Evolutionary conservation across 139 green algal species (phyloP).

Genomic region (Chlorella sp.): DNA sequence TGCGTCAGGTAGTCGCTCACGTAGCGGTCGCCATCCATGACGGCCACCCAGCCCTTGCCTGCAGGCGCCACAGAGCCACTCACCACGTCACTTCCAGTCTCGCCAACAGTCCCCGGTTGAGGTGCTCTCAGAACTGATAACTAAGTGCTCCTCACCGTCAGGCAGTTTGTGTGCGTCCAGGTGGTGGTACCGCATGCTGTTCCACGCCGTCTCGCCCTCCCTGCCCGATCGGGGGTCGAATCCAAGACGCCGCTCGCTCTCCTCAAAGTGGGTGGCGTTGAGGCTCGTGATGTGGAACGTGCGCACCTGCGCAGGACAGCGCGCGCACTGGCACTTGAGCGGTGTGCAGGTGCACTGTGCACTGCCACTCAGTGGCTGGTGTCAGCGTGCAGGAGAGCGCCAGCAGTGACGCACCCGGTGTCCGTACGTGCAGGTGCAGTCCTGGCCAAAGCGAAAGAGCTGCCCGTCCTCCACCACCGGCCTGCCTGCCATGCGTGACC

Average conservation of each 20-base stretch:
- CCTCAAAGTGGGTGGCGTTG: constrained; percentile 14
- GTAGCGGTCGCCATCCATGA: constrained; percentile 34
- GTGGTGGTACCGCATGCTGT: constrained; percentile 28
- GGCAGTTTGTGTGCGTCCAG: constrained; percentile 34
- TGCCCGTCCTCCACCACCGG: constrained; percentile 14
- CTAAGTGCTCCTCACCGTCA: no score
- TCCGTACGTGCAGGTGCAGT: constrained; percentile 36
- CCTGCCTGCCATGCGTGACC: constrained; percentile 22
- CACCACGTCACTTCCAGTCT: no score
- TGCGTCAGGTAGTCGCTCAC: constrained; percentile 3
- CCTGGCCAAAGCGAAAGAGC: constrained; percentile 38
- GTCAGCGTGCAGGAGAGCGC: not conserved
- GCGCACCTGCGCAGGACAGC: constrained; percentile 13
- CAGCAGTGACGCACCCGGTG: constrained; percentile 9
- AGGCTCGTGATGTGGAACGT: constrained; percentile 23
- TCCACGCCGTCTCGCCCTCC: constrained; percentile 20
- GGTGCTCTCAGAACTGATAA: no score
- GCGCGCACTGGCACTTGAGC: no score
- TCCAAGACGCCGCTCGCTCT: constrained; percentile 16
- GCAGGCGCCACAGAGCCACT: no score
- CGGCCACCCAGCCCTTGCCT: constrained; percentile 29
- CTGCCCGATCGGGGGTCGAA: not conserved
- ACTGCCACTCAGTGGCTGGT: no score
- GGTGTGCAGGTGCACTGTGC: no score
- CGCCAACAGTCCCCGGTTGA: no score